A percentile compares a stretch with the other conserved stretches of the same genome.
Conservation (phyloP, 352 stramenopile species). For the Phytophthora meadii region DNA sequence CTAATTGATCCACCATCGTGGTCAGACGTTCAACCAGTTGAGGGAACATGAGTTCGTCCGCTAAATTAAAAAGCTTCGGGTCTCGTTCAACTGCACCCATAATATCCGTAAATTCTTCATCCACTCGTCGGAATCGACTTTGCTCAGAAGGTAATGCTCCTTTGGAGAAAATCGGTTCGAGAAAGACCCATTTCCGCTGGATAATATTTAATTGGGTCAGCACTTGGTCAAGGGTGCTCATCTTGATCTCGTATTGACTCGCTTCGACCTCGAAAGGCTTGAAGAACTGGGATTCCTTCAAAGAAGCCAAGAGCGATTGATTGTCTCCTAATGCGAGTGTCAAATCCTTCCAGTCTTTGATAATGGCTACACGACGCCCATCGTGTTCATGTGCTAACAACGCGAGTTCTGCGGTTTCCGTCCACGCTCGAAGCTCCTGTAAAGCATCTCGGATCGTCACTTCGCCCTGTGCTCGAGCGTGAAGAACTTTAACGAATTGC, state of each 20-base stretch:
- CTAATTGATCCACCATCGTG: conserved; percentile 93
- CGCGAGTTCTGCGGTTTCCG: conserved; percentile 90
- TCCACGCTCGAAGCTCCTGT: conserved; percentile 94
- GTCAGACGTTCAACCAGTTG: conserved; percentile 80
- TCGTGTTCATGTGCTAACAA: conserved; percentile 91
- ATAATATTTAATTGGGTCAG: conserved; percentile 90
- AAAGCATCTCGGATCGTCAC: conserved; percentile 96
- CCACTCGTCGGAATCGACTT: conserved; percentile 90
- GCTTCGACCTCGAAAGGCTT: conserved; percentile 94
- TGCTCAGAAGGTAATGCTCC: conserved; percentile 93
- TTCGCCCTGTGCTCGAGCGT: conserved; percentile 90
- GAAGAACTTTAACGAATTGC: conserved; percentile 94
- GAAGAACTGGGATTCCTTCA: conserved; percentile 97
- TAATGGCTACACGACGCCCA: conserved; percentile 81
- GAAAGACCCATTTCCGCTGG: conserved; percentile 97
- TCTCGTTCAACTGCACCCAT: conserved; percentile 91
- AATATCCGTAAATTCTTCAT: conserved; percentile 95
- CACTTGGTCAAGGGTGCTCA: conserved; percentile 85
- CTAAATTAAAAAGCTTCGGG: conserved; percentile 93
- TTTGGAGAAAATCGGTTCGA: conserved; percentile 96
- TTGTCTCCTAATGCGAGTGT: conserved; percentile 96
- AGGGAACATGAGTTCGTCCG: conserved; percentile 92
- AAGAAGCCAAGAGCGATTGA: conserved; percentile 92
- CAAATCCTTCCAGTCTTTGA: conserved; percentile 97
- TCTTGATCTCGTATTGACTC: conserved; percentile 91